Evolutionary conservation across 176 grass and related monocot species (phyloP).

Genomic region (Ananas comosus): DNA sequence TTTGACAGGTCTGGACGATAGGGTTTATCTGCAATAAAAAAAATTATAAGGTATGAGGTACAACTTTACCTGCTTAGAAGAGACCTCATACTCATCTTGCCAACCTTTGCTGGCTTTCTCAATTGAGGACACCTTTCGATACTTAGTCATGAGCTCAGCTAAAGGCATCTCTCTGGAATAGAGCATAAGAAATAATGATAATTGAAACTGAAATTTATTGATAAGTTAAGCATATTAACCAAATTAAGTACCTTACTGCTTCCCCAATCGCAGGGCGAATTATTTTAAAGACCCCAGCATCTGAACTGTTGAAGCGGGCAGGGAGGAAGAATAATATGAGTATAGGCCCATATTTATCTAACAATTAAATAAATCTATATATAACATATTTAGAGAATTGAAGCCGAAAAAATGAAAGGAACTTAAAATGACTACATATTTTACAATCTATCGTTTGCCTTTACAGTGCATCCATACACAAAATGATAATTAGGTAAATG

Average conservation of each 20-base stretch:
- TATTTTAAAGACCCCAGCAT: slow-evolving; percentile 67
- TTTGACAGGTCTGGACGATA: not conserved
- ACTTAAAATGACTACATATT: too few species aligned
- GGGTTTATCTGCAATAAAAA: not conserved
- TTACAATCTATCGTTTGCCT: too few species aligned
- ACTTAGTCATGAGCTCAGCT: slow-evolving; percentile 80
- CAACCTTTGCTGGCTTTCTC: slow-evolving; percentile 80
- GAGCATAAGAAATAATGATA: slow-evolving; percentile 3
- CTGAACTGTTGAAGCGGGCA: slow-evolving; percentile 42
- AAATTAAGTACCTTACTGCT: slow-evolving; percentile 69
- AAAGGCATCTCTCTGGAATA: slow-evolving; percentile 64
- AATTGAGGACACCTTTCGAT: slow-evolving; percentile 78
- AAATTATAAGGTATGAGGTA: slow-evolving; percentile 1
- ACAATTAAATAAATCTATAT: not conserved
- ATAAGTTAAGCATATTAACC: not conserved
- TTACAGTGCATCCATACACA: too few species aligned
- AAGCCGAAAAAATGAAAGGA: too few species aligned
- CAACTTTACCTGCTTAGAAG: slow-evolving; percentile 67
- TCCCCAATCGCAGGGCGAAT: slow-evolving; percentile 77
- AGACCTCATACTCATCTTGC: slow-evolving; percentile 77
- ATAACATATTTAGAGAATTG: not conserved
- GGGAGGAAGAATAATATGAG: not conserved
- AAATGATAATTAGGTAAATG: too few species aligned
- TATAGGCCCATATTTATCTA: not conserved
- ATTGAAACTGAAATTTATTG: not conserved